These are phyloP conservation scores for Colletotrichum tamarilloi DNA, from an alignment of 2,329 filamentous ascomycete species.

Conservation along the genomic window DNA sequence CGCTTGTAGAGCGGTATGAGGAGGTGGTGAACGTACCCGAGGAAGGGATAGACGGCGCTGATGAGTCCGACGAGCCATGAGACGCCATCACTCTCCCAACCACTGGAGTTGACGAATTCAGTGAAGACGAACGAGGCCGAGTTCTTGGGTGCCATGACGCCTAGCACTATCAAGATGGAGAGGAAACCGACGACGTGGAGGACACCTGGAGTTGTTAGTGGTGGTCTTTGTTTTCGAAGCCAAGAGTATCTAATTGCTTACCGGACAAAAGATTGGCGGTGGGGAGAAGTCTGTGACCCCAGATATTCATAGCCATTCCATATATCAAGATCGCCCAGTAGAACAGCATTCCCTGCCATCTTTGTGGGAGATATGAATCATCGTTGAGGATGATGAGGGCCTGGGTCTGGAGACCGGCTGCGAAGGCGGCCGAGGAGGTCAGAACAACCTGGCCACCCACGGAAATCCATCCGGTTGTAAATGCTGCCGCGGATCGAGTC, in stretches of 20 bases:
- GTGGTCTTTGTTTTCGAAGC: accelerated
- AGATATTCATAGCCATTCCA: constrained; percentile 53
- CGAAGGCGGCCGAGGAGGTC: constrained; percentile 59
- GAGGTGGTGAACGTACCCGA: constrained; percentile 42
- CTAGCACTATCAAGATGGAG: constrained; percentile 42
- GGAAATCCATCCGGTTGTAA: constrained; percentile 57
- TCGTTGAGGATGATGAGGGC: constrained; percentile 55
- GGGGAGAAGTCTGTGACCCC: constrained; percentile 50
- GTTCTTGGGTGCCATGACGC: constrained; percentile 46
- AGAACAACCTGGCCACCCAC: constrained; percentile 58
- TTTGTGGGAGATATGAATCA: constrained; percentile 50
- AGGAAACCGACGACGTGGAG: constrained; percentile 44
- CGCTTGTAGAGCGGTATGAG: background rate
- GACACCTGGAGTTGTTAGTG: constrained; percentile 27
- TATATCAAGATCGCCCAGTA: constrained; percentile 57
- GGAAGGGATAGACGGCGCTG: constrained; percentile 46
- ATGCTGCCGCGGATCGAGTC: constrained; percentile 49
- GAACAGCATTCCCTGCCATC: constrained; percentile 59
- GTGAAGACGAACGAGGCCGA: constrained; percentile 44
- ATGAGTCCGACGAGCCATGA: constrained; percentile 48
- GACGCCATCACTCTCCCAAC: constrained; percentile 45
- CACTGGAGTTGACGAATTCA: constrained; percentile 45
- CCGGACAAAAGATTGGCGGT: constrained; percentile 45
- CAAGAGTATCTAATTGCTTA: constrained; percentile 12
- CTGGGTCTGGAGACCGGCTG: constrained; percentile 56